Base-by-base conservation (phyloP, 2,329 filamentous ascomycete species). In the Elsinoe batatas region DNA sequence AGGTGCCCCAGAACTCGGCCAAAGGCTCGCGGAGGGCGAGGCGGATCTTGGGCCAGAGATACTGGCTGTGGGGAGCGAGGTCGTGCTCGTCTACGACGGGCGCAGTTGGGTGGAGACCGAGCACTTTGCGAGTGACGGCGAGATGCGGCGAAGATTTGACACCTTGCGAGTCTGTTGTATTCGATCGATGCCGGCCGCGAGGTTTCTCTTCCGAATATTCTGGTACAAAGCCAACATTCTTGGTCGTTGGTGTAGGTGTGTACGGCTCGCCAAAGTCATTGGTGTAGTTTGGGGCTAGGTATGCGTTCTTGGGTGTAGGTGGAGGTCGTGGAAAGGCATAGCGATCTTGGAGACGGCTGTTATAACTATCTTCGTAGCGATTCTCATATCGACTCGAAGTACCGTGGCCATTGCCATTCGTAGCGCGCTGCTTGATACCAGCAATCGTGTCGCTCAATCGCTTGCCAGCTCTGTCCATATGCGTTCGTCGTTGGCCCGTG, bases 21-120 rank as follows among this genome's bases (percentile, higher is more conserved):
- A 74, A 71, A 0, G 72, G 72, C 58, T 75, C 73, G 57, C 72
- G 64, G 20, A 75, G 60, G 1, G 65, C 66, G 5, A 65, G 33
- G 15, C 71, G 59, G 40, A 72, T 64, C 18, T 65, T 65, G 3
- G 67, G 67, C 72, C 71, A 74, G 11, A 68, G 57, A 17, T 73
- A 58, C 32, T 69, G 61, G 5, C 67, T 65, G 15, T 69, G 66
- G 38, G 64, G 61, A 1, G 68, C 65, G 1, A 63, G 60, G 49
- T 73, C 69, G 58, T 74, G 68, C 30, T 73, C 69, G 61, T 72
- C 68, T n/a, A 67, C 59, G 4, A 74, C 67, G 0, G 71, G 72
- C 4, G 71, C 71, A 5, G 63, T 61, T 1, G 72, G 71, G 56
- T 72, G 67, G 1, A 74, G 64, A 7, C 72, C 72, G 0, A 69